These are phyloP conservation scores for Agrocybe pediades DNA, from an alignment of 768 basidiomycete genomes.

Conservation along the genomic window DNA sequence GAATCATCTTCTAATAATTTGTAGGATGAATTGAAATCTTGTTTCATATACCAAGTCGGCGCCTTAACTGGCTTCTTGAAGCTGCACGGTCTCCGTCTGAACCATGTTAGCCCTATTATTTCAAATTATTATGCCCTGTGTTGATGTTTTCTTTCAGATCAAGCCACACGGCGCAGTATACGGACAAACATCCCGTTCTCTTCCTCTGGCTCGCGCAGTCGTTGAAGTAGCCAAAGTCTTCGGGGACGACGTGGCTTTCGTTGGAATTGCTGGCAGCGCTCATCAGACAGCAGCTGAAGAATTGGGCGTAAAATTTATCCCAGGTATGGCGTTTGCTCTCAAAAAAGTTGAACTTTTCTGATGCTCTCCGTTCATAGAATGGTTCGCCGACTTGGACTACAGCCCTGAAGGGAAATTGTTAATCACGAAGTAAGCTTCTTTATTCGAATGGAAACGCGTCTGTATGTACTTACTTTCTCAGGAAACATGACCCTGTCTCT, in stretches of 20 bases:
- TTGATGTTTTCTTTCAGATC: constrained; percentile 33
- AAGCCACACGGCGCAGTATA: constrained; percentile 68
- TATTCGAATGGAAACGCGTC: neutral
- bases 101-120: constrained; percentile 47
- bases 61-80: constrained; percentile 62
- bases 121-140: neutral
- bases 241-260: constrained; percentile 47
- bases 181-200: constrained; percentile 56
- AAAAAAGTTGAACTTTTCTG: neutral
- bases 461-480: constrained; percentile 17
- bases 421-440: constrained; percentile 51
- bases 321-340: constrained; percentile 37
- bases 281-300: constrained; percentile 61
- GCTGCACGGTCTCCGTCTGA: constrained; percentile 47
- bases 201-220: constrained; percentile 55
- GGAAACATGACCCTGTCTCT: constrained; percentile 52
- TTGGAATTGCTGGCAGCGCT: constrained; percentile 64
- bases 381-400: constrained; percentile 71
- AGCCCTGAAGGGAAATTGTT: constrained; percentile 54
- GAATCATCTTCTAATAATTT: neutral
- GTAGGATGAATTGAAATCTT: constrained; percentile 56
- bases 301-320: constrained; percentile 59
- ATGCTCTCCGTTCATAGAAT: constrained; percentile 45
- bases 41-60: constrained; percentile 71
- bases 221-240: constrained; percentile 58